These are phyloP conservation scores for Pogostemon cablin DNA, from an alignment of 257 asterid species.

Conservation along the genomic window DNA sequence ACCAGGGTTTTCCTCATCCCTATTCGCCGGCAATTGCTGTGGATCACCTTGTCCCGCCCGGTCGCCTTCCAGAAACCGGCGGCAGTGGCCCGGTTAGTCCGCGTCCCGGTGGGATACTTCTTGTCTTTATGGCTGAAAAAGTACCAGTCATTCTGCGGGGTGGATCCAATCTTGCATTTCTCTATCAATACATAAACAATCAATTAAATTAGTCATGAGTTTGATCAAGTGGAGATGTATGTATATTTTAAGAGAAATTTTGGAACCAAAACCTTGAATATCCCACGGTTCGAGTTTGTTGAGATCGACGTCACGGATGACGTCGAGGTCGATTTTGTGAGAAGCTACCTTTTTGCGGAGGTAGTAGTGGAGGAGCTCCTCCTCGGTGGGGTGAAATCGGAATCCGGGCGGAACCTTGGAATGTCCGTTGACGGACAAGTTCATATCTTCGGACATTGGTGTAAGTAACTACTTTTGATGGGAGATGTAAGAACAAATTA, in stretches of 20 bases:
- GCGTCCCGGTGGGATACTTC: conserved; percentile 84
- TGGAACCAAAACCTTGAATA: conserved; percentile 60
- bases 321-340: conserved; percentile 81
- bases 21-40: conserved; percentile 64
- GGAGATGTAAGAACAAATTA: too few species aligned
- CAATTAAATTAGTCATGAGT: neutral
- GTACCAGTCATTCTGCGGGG: conserved; percentile 92
- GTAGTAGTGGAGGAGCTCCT: conserved; percentile 87
- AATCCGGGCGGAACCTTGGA: conserved; percentile 92
- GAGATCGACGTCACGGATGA: conserved; percentile 86
- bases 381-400: conserved; percentile 94
- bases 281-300: conserved; percentile 98
- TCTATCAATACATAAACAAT: conserved; percentile 38
- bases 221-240: too few species aligned
- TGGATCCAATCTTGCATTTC: conserved; percentile 80
- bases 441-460: conserved; percentile 58
- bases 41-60: conserved; percentile 80
- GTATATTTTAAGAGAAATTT: too few species aligned
- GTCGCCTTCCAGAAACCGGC: conserved; percentile 98
- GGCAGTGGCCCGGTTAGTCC: conserved; percentile 87
- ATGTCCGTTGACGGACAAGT: conserved; percentile 73
- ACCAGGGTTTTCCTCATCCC: conserved; percentile 93
- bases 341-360: conserved; percentile 73
- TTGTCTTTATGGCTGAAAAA: conserved; percentile 94
- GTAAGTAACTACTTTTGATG: too few species aligned